Evolutionary conservation across 495 filamentous ascomycete genomes (phyloP), one percentile per base, ranked within the genome.

Genomic region (Xylaria curta): DNA sequence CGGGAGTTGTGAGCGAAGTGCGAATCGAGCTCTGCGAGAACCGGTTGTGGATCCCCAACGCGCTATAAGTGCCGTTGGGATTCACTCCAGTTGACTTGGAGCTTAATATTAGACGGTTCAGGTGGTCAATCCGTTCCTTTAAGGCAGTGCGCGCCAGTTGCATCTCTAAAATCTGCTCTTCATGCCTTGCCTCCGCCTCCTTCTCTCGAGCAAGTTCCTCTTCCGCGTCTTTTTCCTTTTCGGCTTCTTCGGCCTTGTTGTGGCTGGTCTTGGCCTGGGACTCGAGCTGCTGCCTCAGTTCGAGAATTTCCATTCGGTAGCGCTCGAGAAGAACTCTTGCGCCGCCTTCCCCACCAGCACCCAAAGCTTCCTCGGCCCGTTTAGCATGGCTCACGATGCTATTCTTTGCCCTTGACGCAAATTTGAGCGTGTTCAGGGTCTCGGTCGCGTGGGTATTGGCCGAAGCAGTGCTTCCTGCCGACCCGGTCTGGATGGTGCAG

Each of bases 111-210:
- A 99, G 87, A 26, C 96, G 92, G 80, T 98, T 99, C 7, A 99
- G 87, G 82, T 99, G 96, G 81, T 98, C 95, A 73, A 99, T 99
- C 36, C 96, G 91, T 81, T 98, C 95, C 76, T 99, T 98, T 62
- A 99, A 82, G 6, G 97, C 97, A 2, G 95, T 99, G 33, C 97
- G 89, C 17, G 96, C 96, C 36, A 99, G 87, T 79, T 99, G 96
- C 90, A 99, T 99, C 79, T 98, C 96, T 56, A 98, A 85, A 86
- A 99, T 94, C 79, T 99, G 96, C 78, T 99, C 96, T 75, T 97
- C 94, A 76, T 98, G 97, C 40, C 96, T 91, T 66, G 90, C 86
- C 76, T 93, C 90, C 36, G 92, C 91, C 80, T 96, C 91, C 71
- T 92, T 91, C 80, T 97, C 93, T 42, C 91, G 86, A 69, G 92